phyloP scores from a whole-genome alignment of 2,329 filamentous ascomycete species.

The Fusarium sp. region DNA sequence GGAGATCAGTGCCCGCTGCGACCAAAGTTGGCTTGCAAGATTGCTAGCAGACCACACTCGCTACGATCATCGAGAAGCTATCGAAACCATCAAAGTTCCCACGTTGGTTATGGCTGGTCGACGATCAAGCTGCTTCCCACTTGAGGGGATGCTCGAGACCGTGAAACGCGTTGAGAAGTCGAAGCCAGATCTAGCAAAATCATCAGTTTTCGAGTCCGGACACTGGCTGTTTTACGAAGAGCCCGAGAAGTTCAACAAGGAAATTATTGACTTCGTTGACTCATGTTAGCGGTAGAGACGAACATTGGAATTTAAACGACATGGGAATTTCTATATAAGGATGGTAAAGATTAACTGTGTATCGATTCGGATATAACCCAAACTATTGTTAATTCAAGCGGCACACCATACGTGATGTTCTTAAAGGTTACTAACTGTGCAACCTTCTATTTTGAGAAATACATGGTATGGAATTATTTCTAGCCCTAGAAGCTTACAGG shows the following conservation, averaged over 20 bases:
- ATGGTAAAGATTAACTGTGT: slow-evolving; percentile 22
- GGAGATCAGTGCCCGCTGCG: slow-evolving; percentile 45
- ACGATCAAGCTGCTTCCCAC: slow-evolving; percentile 47
- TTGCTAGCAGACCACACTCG: slow-evolving; percentile 47
- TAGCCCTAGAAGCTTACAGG: slow-evolving; percentile 16
- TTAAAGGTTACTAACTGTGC: slow-evolving; percentile 1
- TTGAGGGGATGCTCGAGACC: slow-evolving; percentile 48
- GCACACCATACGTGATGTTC: slow-evolving; percentile 10
- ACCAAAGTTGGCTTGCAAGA: slow-evolving; percentile 47
- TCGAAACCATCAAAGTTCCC: slow-evolving; percentile 45
- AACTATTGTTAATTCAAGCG: slow-evolving; percentile 29
- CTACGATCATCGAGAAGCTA: slow-evolving; percentile 47
- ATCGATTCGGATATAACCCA: slow-evolving; percentile 23
- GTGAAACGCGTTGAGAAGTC: slow-evolving; percentile 42
- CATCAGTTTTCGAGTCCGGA: slow-evolving; percentile 45
- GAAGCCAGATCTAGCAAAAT: slow-evolving; percentile 37
- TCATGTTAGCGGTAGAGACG: slow-evolving; percentile 24
- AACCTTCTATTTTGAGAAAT: slow-evolving; percentile 16
- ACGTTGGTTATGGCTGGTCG: slow-evolving; percentile 47
- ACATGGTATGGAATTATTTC: slow-evolving; percentile 24
- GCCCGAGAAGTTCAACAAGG: slow-evolving; percentile 45
- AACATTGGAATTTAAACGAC: background rate
- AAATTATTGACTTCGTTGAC: slow-evolving; percentile 42
- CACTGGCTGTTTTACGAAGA: slow-evolving; percentile 50
- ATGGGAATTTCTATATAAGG: slow-evolving; percentile 1